Conservation (phyloP, 169 alveolate genomes). For the Plasmodium relictum region DNA sequence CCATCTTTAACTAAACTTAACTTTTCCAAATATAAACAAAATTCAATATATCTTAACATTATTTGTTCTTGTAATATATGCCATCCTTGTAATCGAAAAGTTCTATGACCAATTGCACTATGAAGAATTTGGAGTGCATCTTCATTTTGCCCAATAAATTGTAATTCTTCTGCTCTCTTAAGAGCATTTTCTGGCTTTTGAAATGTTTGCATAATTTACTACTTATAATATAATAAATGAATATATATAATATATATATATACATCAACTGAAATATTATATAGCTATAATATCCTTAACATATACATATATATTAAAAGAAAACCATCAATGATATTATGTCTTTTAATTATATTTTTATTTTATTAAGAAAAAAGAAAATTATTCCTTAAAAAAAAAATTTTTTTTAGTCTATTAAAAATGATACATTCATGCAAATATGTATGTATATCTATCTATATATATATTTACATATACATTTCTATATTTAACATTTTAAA, state of each 20-base stretch:
- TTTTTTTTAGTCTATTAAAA: background rate
- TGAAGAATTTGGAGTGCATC: slow-evolving; percentile 92
- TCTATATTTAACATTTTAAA: no score
- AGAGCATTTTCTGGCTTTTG: slow-evolving; percentile 95
- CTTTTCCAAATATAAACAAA: slow-evolving; percentile 91
- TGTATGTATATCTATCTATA: background rate
- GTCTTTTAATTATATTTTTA: background rate
- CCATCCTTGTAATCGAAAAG: slow-evolving; percentile 93
- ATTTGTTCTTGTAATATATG: slow-evolving; percentile 92
- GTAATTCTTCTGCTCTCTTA: slow-evolving; percentile 92
- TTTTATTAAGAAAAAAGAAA: background rate
- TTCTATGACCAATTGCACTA: slow-evolving; percentile 91
- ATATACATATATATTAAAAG: background rate
- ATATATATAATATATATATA: background rate
- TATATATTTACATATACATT: background rate
- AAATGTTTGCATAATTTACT: slow-evolving; percentile 85
- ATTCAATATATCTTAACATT: slow-evolving; percentile 92
- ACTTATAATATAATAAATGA: background rate
- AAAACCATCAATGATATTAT: background rate
- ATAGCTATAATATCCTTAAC: no score
- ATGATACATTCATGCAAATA: background rate
- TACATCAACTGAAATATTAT: background rate
- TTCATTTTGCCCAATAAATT: slow-evolving; percentile 92
- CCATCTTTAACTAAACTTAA: slow-evolving; percentile 94
- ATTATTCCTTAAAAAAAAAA: background rate